Evolutionary conservation across 768 basidiomycete genomes (phyloP).

Genomic region (Calocybe cyanea): DNA sequence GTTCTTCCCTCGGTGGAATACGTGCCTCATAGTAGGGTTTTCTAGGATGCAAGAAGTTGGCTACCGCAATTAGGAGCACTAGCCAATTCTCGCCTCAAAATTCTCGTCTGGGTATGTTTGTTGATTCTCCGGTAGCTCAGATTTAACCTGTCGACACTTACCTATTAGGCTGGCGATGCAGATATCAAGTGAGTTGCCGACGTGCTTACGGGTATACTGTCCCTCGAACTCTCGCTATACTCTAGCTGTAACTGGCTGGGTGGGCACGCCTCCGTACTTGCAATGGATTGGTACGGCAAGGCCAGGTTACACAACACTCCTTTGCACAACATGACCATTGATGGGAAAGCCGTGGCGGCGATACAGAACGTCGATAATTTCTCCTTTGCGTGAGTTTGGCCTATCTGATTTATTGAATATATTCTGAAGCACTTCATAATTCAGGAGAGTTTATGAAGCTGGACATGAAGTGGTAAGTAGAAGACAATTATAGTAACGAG

Average conservation of each 20-base stretch:
- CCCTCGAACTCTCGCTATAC: no score
- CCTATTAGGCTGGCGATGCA: conserved; percentile 39
- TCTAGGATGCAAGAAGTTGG: conserved; percentile 51
- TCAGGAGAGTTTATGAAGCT: conserved; percentile 50
- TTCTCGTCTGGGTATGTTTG: conserved; percentile 41
- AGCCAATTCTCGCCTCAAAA: conserved; percentile 39
- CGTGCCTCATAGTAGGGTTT: not conserved
- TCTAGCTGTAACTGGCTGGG: conserved; percentile 47
- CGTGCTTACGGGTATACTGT: no score
- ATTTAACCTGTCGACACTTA: conserved; percentile 14
- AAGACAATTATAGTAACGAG: no score
- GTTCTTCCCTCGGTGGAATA: not conserved
- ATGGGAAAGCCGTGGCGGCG: conserved; percentile 48
- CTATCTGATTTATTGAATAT: not conserved
- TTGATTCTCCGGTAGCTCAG: not conserved
- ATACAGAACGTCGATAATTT: conserved; percentile 66
- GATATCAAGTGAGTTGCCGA: conserved; percentile 43
- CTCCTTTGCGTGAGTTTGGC: conserved; percentile 53
- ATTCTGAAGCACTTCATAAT: not conserved
- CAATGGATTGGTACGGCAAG: conserved; percentile 47
- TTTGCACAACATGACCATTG: conserved; percentile 54
- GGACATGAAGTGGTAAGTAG: conserved; percentile 66
- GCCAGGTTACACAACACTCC: conserved; percentile 30
- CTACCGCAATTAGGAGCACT: conserved; percentile 47
- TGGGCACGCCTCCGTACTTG: conserved; percentile 36